phyloP scores from a whole-genome alignment of 768 basidiomycete genomes.

The Xerocomus potaroensis region DNA sequence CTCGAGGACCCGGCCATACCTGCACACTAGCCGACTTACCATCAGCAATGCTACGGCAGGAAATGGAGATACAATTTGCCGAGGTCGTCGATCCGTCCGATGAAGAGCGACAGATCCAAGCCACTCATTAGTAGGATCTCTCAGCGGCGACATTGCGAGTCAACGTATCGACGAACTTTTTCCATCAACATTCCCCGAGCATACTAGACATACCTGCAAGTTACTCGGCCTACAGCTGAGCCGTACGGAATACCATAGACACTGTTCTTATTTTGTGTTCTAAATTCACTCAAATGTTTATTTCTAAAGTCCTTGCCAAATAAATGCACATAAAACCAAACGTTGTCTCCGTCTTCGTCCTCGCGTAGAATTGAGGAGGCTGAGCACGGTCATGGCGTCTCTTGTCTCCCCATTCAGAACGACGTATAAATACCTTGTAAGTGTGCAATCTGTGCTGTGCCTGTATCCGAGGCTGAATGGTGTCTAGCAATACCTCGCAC shows the following conservation, averaged over 20 bases:
- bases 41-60: background rate
- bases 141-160: no score
- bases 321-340: constrained; percentile 19
- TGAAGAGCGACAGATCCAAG: no score
- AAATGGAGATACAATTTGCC: background rate
- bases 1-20: background rate
- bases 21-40: background rate
- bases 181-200: no score
- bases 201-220: no score
- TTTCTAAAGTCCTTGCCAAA: constrained; percentile 25
- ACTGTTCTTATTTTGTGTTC: background rate
- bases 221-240: no score
- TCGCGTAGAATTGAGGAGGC: background rate
- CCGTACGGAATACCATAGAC: no score
- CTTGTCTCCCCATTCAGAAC: constrained; percentile 27
- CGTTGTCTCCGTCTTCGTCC: constrained; percentile 14
- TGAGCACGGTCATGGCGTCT: constrained; percentile 22
- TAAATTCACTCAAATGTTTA: constrained; percentile 12
- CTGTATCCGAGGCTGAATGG: background rate
- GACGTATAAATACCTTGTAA: constrained; percentile 29
- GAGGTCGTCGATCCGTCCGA: background rate
- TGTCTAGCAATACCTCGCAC: constrained; percentile 79
- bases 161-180: no score
- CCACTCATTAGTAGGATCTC: no score
- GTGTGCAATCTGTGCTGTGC: background rate